Evolutionary conservation across 805 yeast genomes (phyloP).

Genomic region (Myxozyma neotropica): DNA sequence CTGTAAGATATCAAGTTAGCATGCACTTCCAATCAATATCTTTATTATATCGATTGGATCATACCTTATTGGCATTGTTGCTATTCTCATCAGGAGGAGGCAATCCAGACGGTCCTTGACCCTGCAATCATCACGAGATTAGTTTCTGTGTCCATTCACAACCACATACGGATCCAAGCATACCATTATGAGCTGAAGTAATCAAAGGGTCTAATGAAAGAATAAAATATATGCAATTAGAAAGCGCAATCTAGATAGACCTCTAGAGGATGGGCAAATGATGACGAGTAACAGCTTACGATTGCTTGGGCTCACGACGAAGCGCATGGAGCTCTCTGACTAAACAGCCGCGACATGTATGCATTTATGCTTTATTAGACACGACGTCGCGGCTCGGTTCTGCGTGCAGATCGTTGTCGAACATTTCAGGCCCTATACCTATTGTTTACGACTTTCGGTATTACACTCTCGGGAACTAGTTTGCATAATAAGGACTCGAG

Average conservation of each 20-base stretch:
- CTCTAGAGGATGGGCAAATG: background rate
- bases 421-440: too few relatives aligned
- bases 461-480: too few relatives aligned
- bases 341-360: background rate
- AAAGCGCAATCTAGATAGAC: background rate
- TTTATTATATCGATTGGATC: conserved; percentile 4
- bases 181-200: background rate
- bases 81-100: conserved; percentile 42
- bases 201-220: background rate
- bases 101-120: conserved; percentile 43
- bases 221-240: background rate
- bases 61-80: conserved; percentile 37
- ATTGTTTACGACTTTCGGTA: too few relatives aligned
- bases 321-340: conserved; percentile 5
- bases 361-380: background rate
- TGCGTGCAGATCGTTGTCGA: background rate
- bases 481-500: too few relatives aligned
- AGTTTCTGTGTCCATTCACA: background rate
- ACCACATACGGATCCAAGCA: background rate
- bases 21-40: too few relatives aligned
- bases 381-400: background rate
- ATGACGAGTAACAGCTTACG: background rate
- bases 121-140: conserved; percentile 32
- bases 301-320: background rate
- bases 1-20: conserved; percentile 9